Percentiles rank a stretch among this genome's conserved stretches.
These are phyloP conservation scores for Leishmania aethiopica DNA, from an alignment of 208 protist species.

Conservation along the genomic window DNA sequence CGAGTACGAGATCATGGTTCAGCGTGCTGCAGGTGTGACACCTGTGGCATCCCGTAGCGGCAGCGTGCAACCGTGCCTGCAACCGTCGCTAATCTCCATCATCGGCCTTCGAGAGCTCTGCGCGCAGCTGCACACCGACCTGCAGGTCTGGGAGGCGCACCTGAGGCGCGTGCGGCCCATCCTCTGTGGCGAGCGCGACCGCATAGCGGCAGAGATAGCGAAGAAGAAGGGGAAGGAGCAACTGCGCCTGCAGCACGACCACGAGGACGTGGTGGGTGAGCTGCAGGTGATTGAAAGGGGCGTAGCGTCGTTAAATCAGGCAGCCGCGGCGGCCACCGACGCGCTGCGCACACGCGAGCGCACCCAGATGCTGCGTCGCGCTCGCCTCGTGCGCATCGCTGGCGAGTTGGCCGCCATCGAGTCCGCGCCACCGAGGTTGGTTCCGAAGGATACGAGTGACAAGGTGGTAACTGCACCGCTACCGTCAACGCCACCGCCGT, in stretches of 20 bases:
- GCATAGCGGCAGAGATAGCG: constrained; percentile 40
- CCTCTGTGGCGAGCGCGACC: constrained; percentile 34
- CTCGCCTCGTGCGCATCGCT: constrained; percentile 31
- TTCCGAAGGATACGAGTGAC: no score
- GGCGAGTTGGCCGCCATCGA: constrained; percentile 35
- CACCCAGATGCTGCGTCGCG: constrained; percentile 48
- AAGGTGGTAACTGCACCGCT: neutral
- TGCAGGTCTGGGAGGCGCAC: constrained; percentile 20
- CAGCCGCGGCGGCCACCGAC: constrained; percentile 26
- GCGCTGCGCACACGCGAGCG: constrained; percentile 53
- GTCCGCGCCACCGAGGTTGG: neutral
- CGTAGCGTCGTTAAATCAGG: constrained; percentile 21
- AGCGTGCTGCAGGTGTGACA: neutral
- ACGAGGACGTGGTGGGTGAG: constrained; percentile 47
- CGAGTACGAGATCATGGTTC: constrained; percentile 22
- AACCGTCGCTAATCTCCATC: constrained; percentile 25
- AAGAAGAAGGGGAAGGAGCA: constrained; percentile 68
- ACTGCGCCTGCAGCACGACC: constrained; percentile 48
- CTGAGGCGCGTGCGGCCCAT: constrained; percentile 25
- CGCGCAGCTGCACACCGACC: constrained; percentile 20
- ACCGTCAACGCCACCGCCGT: neutral
- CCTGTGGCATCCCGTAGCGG: neutral
- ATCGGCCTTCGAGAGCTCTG: constrained; percentile 24
- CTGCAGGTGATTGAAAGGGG: constrained; percentile 30
- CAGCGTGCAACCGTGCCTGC: constrained; percentile 13